Conservation (phyloP, 257 asterid genomes). For the Ballota nigra region DNA sequence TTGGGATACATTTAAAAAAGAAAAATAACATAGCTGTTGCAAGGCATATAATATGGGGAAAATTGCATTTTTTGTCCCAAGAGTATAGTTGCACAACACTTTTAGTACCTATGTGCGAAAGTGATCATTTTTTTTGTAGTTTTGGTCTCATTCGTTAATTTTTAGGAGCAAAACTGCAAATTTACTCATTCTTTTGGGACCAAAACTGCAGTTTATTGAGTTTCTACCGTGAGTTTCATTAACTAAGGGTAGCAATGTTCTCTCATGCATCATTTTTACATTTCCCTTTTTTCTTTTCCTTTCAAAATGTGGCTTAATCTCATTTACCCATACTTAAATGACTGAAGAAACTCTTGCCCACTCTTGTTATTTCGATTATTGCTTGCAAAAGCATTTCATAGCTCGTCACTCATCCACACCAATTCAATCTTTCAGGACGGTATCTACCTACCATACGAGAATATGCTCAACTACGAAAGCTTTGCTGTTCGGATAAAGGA, state of each 20-base stretch:
- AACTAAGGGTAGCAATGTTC: background rate
- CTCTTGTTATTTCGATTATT: background rate
- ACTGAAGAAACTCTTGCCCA: background rate
- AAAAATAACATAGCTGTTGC: background rate
- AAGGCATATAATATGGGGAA: no score
- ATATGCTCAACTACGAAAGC: constrained; percentile 73
- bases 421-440: constrained; percentile 59
- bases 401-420: background rate
- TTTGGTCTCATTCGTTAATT: no score
- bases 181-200: no score
- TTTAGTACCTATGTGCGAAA: no score
- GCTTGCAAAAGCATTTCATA: background rate
- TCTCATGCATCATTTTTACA: background rate
- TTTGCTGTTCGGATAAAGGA: constrained; percentile 88
- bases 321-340: background rate
- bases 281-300: background rate
- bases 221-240: background rate
- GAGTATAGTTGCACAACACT: no score
- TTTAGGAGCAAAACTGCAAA: no score
- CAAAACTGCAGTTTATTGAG: no score
- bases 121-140: no score
- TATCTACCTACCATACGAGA: constrained; percentile 89
- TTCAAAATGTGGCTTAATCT: background rate
- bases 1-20: background rate
- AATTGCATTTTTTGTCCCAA: no score